phyloP scores from a whole-genome alignment of 2,329 filamentous ascomycete genomes.

The Dactylella cylindrospora region DNA sequence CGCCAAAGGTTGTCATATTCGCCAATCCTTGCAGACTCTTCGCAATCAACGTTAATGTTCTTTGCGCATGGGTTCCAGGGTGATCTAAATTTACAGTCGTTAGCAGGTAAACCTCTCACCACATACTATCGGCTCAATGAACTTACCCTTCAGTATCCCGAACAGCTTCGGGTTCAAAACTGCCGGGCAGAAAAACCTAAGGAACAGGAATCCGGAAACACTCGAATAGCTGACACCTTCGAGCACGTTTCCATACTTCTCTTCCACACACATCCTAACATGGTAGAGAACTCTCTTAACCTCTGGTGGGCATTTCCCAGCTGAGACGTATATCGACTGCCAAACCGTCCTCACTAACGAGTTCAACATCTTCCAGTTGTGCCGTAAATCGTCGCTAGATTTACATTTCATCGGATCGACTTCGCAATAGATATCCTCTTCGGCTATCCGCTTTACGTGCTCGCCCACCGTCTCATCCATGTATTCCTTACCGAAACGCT shows the following conservation, averaged over 20 bases:
- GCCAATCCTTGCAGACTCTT: conserved; percentile 70
- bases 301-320: conserved; percentile 64
- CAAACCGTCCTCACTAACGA: conserved; percentile 63
- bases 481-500: conserved; percentile 87
- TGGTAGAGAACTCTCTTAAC: conserved; percentile 66
- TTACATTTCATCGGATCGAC: conserved; percentile 82
- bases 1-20: conserved; percentile 69
- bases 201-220: conserved; percentile 68
- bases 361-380: conserved; percentile 65
- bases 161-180: conserved; percentile 71
- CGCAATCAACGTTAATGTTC: conserved; percentile 67
- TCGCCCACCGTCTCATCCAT: conserved; percentile 82
- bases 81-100: conserved; percentile 57
- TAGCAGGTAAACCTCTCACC: neutral
- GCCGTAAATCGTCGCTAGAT: conserved; percentile 61
- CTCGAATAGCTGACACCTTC: conserved; percentile 68
- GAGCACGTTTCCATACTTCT: conserved; percentile 68
- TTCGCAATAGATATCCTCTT: conserved; percentile 87
- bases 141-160: conserved; percentile 65
- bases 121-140: conserved; percentile 9
- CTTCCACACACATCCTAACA: conserved; percentile 67
- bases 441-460: conserved; percentile 84
- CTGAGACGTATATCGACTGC: conserved; percentile 63
- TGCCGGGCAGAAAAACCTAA: conserved; percentile 70
- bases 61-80: conserved; percentile 64